These are phyloP conservation scores for Tetracladium marchalianum DNA, from an alignment of 495 filamentous ascomycete species.

Conservation along the genomic window DNA sequence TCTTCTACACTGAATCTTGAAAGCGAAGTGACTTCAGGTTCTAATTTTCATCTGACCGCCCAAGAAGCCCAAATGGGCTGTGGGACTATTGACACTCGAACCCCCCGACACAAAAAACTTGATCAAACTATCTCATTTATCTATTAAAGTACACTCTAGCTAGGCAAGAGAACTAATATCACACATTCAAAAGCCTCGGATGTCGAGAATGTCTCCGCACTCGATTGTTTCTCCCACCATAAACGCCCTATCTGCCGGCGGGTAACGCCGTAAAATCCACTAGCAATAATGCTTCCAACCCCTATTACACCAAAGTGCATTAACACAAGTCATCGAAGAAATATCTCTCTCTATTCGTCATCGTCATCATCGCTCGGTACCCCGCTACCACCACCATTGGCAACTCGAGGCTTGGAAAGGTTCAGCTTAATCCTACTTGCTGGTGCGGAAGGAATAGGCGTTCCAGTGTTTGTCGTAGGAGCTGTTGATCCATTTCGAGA, in stretches of 20 bases:
- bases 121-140: not conserved
- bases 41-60: no score
- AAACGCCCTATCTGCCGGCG: not conserved
- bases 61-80: no score
- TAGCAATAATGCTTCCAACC: not conserved
- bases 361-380: conserved; percentile 21
- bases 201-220: not conserved
- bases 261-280: not conserved
- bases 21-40: no score
- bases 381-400: conserved; percentile 22
- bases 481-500: conserved; percentile 55
- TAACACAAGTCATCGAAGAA: not conserved
- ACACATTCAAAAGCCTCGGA: no score
- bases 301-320: not conserved
- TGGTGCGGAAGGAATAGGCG: conserved; percentile 47
- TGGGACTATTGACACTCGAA: no score
- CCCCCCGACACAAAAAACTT: no score
- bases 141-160: conserved; percentile 21
- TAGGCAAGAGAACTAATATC: not conserved
- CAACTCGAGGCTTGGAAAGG: conserved; percentile 15
- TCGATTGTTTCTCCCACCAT: not conserved
- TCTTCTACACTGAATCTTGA: no score
- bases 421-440: conserved; percentile 19
- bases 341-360: not conserved
- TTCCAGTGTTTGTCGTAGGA: conserved; percentile 57